Evolutionary conservation across 257 asterid genomes (phyloP).

Genomic region (Sherardia arvensis): DNA sequence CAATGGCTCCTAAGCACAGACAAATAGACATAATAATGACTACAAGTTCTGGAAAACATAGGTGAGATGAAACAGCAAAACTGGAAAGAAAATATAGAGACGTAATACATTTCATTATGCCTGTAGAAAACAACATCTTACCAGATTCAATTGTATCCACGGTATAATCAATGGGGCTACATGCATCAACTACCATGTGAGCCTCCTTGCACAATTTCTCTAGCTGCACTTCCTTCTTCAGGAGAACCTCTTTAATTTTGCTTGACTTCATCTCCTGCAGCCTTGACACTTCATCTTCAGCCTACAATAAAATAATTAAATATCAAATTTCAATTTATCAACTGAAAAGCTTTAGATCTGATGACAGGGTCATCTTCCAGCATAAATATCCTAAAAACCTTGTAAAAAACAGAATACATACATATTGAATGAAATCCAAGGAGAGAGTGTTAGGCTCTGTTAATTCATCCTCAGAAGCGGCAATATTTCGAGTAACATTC

Average conservation of each 20-base stretch:
- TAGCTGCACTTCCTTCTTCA: conserved; percentile 50
- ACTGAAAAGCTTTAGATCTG: background rate
- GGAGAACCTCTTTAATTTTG: conserved; percentile 73
- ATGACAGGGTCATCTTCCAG: background rate
- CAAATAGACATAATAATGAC: conserved; percentile 3
- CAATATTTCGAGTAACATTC: conserved; percentile 45
- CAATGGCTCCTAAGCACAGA: conserved; percentile 66
- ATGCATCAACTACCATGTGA: conserved; percentile 57
- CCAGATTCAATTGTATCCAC: conserved; percentile 69
- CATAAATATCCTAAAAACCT: background rate
- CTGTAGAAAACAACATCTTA: conserved; percentile 9
- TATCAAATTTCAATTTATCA: background rate
- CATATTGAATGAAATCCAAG: conserved; percentile 42
- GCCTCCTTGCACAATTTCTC: conserved; percentile 65
- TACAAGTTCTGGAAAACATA: background rate
- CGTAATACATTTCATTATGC: background rate
- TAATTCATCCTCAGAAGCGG: conserved; percentile 68
- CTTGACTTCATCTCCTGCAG: conserved; percentile 58
- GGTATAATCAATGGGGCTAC: conserved; percentile 31
- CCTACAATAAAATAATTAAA: conserved; percentile 26
- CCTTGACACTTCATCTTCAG: conserved; percentile 65
- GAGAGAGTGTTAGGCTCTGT: conserved; percentile 57
- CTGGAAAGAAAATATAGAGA: background rate
- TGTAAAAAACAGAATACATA: conserved; percentile 16
- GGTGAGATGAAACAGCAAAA: background rate